phyloP scores from a whole-genome alignment of 306 rosid species.

The Quercus berberidifolia region DNA sequence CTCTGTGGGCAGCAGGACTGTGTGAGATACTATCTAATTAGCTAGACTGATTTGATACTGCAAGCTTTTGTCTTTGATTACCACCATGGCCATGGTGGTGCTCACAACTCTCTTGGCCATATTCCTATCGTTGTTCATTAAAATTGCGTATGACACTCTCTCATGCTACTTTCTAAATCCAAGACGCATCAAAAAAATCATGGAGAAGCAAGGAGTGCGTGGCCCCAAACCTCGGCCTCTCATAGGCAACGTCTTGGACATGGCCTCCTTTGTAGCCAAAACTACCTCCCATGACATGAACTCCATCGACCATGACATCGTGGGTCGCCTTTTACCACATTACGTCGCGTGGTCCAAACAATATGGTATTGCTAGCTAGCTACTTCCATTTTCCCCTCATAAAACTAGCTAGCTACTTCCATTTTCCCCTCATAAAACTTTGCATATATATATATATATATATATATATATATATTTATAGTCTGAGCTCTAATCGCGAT shows the following conservation, averaged over 20 bases:
- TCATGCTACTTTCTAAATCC: constrained; percentile 68
- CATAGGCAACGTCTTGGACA: constrained; percentile 71
- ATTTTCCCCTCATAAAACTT: neutral
- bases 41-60: neutral
- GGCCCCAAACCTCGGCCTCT: constrained; percentile 76
- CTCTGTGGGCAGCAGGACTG: too few species aligned
- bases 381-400: neutral
- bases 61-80: neutral
- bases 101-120: constrained; percentile 30
- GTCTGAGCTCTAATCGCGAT: neutral
- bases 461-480: too few species aligned
- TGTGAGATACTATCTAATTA: too few species aligned
- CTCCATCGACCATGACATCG: constrained; percentile 73
- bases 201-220: constrained; percentile 84
- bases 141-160: constrained; percentile 44
- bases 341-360: constrained; percentile 70
- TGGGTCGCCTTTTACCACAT: constrained; percentile 80
- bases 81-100: constrained; percentile 38
- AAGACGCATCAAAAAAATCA: constrained; percentile 57
- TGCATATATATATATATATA: too few species aligned
- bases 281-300: constrained; percentile 72
- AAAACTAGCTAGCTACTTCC: neutral
- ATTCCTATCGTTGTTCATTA: constrained; percentile 31
- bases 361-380: constrained; percentile 39
- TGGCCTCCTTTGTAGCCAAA: constrained; percentile 54